phyloP scores from a whole-genome alignment of 495 filamentous ascomycete species.

The Stereocaulon alpinum region DNA sequence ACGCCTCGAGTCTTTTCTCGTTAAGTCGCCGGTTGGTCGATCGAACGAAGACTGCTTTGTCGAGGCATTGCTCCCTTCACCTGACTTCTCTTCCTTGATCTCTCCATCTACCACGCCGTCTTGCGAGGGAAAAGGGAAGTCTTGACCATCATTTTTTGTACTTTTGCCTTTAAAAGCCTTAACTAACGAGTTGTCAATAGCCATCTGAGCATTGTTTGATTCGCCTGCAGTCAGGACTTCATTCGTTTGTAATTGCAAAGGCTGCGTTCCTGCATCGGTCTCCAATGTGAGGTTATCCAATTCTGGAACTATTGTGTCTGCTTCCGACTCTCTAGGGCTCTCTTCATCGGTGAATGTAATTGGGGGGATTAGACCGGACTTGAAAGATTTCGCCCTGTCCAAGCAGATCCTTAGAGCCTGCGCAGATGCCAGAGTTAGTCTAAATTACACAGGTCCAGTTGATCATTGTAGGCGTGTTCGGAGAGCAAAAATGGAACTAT shows the following conservation, averaged over 20 bases:
- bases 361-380: neutral
- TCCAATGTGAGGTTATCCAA: conserved; percentile 15
- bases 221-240: conserved; percentile 15
- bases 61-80: neutral
- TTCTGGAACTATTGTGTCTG: conserved; percentile 13
- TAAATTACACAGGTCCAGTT: no score
- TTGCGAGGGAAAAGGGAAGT: conserved; percentile 8
- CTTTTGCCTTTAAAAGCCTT: conserved; percentile 1
- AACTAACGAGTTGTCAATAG: conserved; percentile 13
- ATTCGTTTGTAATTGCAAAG: conserved; percentile 16
- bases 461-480: no score
- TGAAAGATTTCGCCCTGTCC: conserved; percentile 18
- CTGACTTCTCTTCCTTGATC: conserved; percentile 4
- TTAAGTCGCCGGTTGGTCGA: conserved; percentile 11
- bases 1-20: conserved; percentile 6
- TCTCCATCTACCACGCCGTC: neutral
- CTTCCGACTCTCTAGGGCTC: conserved; percentile 8
- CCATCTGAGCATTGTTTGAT: conserved; percentile 21
- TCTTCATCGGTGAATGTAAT: conserved; percentile 1
- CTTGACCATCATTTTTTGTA: neutral
- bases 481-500: no score
- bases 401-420: conserved; percentile 30
- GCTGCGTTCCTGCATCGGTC: conserved; percentile 10
- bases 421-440: no score
- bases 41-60: neutral